Conservation (phyloP, 2,329 filamentous ascomycete species). For the Periconia macrospinosa region DNA sequence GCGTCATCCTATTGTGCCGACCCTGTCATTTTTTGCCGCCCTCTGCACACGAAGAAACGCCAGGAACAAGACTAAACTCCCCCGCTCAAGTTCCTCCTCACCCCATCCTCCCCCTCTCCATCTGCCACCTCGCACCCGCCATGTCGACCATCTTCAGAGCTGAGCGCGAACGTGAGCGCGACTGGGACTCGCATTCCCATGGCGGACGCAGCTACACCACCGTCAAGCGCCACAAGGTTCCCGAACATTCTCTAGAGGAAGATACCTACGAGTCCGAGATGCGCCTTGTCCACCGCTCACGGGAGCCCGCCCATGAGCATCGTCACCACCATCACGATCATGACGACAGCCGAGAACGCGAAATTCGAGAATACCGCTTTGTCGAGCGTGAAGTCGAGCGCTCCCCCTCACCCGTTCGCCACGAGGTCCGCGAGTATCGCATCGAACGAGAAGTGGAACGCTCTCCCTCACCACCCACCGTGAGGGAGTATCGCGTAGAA, state of each 20-base stretch:
- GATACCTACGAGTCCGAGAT: conserved; percentile 52
- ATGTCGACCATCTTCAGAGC: conserved; percentile 51
- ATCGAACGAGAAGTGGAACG: conserved; percentile 56
- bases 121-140: conserved; percentile 5
- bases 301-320: conserved; percentile 34
- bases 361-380: conserved; percentile 43
- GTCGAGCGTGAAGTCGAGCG: conserved; percentile 37
- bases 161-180: conserved; percentile 49
- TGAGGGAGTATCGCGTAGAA: conserved; percentile 36
- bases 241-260: conserved; percentile 47
- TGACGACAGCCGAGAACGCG: conserved; percentile 27
- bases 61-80: not conserved
- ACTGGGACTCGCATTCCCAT: conserved; percentile 45
- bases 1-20: not conserved
- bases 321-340: conserved; percentile 43
- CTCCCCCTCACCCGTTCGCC: conserved; percentile 46
- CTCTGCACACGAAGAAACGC: not conserved
- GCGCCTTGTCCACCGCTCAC: conserved; percentile 49
- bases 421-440: conserved; percentile 53
- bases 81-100: not conserved
- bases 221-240: conserved; percentile 63
- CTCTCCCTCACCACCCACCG: conserved; percentile 46
- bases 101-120: no score
- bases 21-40: not conserved
- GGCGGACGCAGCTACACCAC: conserved; percentile 53